Percentiles rank a stretch among this genome's conserved stretches.
Conservation (phyloP, 306 rosid species). For the Casuarina equisetifolia region DNA sequence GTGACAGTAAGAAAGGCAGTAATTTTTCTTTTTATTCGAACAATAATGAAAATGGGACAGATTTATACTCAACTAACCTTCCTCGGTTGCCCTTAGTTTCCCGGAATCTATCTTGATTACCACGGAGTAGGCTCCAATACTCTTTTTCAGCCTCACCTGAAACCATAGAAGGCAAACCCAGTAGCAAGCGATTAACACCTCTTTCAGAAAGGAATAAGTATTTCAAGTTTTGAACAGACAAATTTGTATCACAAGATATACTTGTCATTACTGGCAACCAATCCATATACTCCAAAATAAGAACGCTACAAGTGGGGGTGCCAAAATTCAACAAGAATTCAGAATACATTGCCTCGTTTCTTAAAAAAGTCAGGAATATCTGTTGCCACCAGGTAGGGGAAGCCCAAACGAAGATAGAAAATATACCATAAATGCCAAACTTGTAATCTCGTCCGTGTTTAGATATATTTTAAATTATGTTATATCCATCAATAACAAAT, state of each 20-base stretch:
- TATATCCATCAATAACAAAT: background rate
- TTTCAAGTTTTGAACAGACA: background rate
- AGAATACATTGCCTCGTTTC: background rate
- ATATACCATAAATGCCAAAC: no score
- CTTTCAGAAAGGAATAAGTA: background rate
- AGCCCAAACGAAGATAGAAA: background rate
- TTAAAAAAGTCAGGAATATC: background rate
- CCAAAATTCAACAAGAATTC: background rate
- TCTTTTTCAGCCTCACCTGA: constrained; percentile 85
- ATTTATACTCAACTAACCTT: constrained; percentile 48
- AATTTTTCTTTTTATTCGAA: background rate
- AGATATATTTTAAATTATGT: no score
- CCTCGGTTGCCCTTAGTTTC: constrained; percentile 56
- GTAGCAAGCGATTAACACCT: background rate
- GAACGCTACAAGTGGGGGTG: background rate
- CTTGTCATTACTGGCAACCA: background rate
- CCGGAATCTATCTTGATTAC: constrained; percentile 55
- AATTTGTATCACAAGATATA: background rate
- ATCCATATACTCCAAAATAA: background rate
- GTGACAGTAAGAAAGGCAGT: background rate
- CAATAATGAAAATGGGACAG: background rate
- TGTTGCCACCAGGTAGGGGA: no score
- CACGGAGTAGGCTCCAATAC: constrained; percentile 76
- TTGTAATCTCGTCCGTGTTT: no score
- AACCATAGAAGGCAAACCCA: constrained; percentile 15